A percentile compares a stretch with the other conserved stretches of the same genome.
Evolutionary conservation across 2,329 filamentous ascomycete genomes (phyloP).

Genomic region (Talaromyces sp.): DNA sequence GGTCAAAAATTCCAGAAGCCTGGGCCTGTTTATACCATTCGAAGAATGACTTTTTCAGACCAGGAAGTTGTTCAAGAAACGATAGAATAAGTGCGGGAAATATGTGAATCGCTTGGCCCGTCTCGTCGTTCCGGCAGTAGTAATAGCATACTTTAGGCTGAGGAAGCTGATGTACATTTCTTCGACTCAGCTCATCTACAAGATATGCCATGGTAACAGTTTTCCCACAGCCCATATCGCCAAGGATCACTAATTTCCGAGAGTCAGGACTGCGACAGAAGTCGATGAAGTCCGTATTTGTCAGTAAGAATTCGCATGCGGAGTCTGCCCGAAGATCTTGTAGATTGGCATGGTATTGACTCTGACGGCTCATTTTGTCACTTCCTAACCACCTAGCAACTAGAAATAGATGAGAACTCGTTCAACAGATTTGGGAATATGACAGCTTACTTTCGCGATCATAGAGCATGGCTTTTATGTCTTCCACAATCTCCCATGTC

Average conservation of each 20-base stretch:
- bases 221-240: slow-evolving; percentile 18
- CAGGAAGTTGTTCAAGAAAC: slow-evolving; percentile 15
- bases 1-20: slow-evolving; percentile 14
- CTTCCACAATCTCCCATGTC: slow-evolving; percentile 20
- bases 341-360: slow-evolving; percentile 10
- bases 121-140: slow-evolving; percentile 23
- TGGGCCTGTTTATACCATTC: slow-evolving; percentile 16
- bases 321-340: slow-evolving; percentile 13
- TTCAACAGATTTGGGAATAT: background rate
- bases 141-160: slow-evolving; percentile 23
- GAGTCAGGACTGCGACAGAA: slow-evolving; percentile 13
- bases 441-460: slow-evolving; percentile 20
- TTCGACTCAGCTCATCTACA: slow-evolving; percentile 14
- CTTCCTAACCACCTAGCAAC: slow-evolving; percentile 15
- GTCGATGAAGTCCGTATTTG: slow-evolving; percentile 13
- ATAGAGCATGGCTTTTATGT: slow-evolving; percentile 22
- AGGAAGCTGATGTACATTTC: slow-evolving; percentile 14
- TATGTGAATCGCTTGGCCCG: slow-evolving; percentile 17
- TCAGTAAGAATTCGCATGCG: slow-evolving; percentile 16
- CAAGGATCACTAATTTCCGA: slow-evolving; percentile 15
- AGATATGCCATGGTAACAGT: slow-evolving; percentile 17
- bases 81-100: slow-evolving; percentile 16
- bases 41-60: slow-evolving; percentile 15
- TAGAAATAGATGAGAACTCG: slow-evolving; percentile 8
- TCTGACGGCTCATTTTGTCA: slow-evolving; percentile 14